phyloP scores from a whole-genome alignment of 129 eudicot species.

The Arctium minus region DNA sequence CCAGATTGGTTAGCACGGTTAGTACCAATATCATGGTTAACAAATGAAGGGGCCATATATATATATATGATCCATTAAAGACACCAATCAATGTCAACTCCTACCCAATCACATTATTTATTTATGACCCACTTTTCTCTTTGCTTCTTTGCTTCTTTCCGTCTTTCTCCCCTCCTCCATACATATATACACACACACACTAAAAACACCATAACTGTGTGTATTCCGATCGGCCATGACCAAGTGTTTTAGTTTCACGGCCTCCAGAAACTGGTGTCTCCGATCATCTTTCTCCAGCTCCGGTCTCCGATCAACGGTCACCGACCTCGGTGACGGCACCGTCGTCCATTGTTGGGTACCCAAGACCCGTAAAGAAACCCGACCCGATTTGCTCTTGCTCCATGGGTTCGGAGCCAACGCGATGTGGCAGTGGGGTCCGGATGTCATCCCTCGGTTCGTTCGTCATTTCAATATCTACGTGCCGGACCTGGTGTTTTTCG shows the following conservation, averaged over 20 bases:
- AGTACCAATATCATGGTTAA: no score
- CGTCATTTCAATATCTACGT: slow-evolving; percentile 76
- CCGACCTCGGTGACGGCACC: slow-evolving; percentile 80
- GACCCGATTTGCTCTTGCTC: slow-evolving; percentile 60
- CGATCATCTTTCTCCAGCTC: slow-evolving; percentile 40
- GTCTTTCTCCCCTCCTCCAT: background rate
- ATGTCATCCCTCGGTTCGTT: slow-evolving; percentile 31
- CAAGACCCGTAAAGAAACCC: slow-evolving; percentile 38
- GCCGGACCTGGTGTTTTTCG: slow-evolving; percentile 83
- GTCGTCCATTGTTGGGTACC: slow-evolving; percentile 85
- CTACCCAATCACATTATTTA: slow-evolving; percentile 9
- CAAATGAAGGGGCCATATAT: no score
- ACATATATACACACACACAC: slow-evolving; percentile 1
- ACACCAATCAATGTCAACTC: slow-evolving; percentile 15
- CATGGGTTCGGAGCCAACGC: slow-evolving; percentile 91
- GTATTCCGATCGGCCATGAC: slow-evolving; percentile 31
- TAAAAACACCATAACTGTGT: slow-evolving; percentile 26
- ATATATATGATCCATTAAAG: background rate
- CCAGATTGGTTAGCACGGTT: no score
- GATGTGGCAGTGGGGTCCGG: slow-evolving; percentile 74
- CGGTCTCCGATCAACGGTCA: slow-evolving; percentile 63
- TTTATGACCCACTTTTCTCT: background rate
- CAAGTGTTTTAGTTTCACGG: slow-evolving; percentile 58
- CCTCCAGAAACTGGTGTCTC: slow-evolving; percentile 51
- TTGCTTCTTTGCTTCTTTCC: background rate